phyloP scores from a whole-genome alignment of 2,329 filamentous ascomycete species.

The Apiospora saccharicola region DNA sequence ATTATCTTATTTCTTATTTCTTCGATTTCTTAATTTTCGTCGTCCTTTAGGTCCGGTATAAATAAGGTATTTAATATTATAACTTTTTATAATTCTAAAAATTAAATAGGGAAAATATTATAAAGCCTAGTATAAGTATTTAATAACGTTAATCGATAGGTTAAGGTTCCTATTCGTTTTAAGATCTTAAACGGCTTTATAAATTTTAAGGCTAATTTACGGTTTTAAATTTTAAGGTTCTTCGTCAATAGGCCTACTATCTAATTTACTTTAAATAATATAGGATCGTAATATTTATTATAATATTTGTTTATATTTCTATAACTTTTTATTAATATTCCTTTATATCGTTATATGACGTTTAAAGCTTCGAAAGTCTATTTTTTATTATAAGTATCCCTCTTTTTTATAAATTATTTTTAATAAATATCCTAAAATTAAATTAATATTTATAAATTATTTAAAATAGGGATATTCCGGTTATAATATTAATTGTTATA shows the following conservation, averaged over 20 bases:
- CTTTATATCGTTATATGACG: neutral
- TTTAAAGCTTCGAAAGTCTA: neutral
- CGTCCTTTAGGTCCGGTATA: too few species aligned
- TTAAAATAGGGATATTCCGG: neutral
- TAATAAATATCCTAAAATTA: neutral
- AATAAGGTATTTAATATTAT: neutral
- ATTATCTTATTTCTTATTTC: too few species aligned
- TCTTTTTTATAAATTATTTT: neutral
- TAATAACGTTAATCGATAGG: neutral
- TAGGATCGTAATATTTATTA: neutral
- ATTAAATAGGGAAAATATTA: neutral
- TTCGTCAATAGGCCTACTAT: too few species aligned
- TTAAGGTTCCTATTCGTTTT: too few species aligned
- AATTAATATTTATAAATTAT: slow-evolving; percentile 2
- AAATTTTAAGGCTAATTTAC: too few species aligned
- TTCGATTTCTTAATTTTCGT: too few species aligned
- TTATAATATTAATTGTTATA: neutral
- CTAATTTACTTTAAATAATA: too few species aligned
- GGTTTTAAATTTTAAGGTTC: too few species aligned
- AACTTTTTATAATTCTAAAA: neutral
- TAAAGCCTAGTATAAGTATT: neutral
- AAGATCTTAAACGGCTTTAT: neutral
- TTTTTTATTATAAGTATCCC: neutral
- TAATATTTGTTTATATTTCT: neutral
- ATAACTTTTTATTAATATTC: neutral